A percentile compares a stretch with the other conserved stretches of the same genome.
phyloP scores from a whole-genome alignment of 176 grass and related monocot species.

The Hsuehochloa calcarea region DNA sequence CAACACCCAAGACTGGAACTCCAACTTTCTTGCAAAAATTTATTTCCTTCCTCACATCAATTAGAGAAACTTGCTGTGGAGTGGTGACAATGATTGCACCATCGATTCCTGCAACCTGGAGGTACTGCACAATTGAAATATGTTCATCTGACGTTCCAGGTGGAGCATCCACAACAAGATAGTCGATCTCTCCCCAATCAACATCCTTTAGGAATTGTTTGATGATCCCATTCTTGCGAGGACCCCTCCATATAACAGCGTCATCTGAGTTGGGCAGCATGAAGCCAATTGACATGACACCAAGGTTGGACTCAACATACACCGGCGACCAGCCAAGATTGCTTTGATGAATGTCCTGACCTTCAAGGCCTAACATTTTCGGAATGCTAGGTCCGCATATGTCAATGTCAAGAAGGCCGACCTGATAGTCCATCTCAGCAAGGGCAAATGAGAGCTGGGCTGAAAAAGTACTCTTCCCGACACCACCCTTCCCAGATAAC shows the following conservation, averaged over 20 bases:
- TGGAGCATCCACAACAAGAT: constrained; percentile 71
- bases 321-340: constrained; percentile 71
- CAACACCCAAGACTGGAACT: constrained; percentile 56
- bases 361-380: constrained; percentile 76
- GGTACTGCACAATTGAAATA: constrained; percentile 59
- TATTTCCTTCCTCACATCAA: constrained; percentile 70
- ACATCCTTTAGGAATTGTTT: constrained; percentile 89
- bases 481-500: constrained; percentile 71
- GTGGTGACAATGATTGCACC: constrained; percentile 63
- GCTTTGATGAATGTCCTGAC: constrained; percentile 68
- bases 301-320: constrained; percentile 69
- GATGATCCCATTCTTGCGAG: constrained; percentile 73
- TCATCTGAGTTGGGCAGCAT: constrained; percentile 63
- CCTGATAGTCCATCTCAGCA: constrained; percentile 52
- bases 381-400: constrained; percentile 78
- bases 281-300: constrained; percentile 86
- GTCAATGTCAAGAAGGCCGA: constrained; percentile 72
- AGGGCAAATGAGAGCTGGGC: constrained; percentile 70
- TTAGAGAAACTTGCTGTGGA: constrained; percentile 57
- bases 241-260: constrained; percentile 75
- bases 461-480: constrained; percentile 76
- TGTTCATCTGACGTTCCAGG: constrained; percentile 72
- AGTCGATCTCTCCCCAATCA: constrained; percentile 77
- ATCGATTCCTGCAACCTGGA: constrained; percentile 53
- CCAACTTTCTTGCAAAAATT: constrained; percentile 86